Conservation (phyloP, 1,284 basidiomycete species). For the Cryptococcus sp. region DNA sequence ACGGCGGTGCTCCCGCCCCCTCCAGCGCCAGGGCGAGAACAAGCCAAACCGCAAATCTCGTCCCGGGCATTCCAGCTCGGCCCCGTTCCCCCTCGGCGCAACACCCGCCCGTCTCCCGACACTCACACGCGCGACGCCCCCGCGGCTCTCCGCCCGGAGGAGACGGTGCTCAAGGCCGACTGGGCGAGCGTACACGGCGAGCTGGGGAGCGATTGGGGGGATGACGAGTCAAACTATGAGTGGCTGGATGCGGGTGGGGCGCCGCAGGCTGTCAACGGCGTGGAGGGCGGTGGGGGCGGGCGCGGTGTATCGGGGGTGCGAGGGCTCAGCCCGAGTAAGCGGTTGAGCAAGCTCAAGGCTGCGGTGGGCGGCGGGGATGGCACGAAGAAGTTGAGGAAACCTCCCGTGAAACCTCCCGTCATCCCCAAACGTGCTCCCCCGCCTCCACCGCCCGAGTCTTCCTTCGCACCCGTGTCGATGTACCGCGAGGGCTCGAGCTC, state of each 20-base stretch:
- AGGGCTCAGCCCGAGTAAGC: constrained; percentile 23
- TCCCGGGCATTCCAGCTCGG: constrained; percentile 16
- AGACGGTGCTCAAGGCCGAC: constrained; percentile 16
- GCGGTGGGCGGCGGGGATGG: constrained; percentile 9
- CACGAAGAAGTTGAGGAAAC: constrained; percentile 21
- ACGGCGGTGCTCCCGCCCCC: not conserved
- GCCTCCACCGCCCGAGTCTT: constrained; percentile 14
- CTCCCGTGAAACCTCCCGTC: constrained; percentile 33
- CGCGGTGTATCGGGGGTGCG: not conserved
- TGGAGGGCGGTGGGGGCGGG: constrained; percentile 7
- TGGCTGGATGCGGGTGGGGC: constrained; percentile 40
- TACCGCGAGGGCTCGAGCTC: not conserved
- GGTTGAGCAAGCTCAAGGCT: constrained; percentile 22
- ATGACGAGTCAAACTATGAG: constrained; percentile 44
- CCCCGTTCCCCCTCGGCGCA: constrained; percentile 12
- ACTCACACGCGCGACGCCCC: constrained; percentile 11
- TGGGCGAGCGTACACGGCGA: constrained; percentile 42
- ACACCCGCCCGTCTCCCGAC: constrained; percentile 2
- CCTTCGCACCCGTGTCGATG: constrained; percentile 5
- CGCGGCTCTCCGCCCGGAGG: constrained; percentile 14
- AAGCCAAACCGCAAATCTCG: not conserved
- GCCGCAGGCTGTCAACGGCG: constrained; percentile 32
- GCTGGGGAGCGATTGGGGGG: constrained; percentile 47
- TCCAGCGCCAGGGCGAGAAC: not conserved
- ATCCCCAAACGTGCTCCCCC: constrained; percentile 33